Base-by-base conservation (phyloP, 2,329 filamentous ascomycete genomes). In the Trichoderma oligosporum region DNA sequence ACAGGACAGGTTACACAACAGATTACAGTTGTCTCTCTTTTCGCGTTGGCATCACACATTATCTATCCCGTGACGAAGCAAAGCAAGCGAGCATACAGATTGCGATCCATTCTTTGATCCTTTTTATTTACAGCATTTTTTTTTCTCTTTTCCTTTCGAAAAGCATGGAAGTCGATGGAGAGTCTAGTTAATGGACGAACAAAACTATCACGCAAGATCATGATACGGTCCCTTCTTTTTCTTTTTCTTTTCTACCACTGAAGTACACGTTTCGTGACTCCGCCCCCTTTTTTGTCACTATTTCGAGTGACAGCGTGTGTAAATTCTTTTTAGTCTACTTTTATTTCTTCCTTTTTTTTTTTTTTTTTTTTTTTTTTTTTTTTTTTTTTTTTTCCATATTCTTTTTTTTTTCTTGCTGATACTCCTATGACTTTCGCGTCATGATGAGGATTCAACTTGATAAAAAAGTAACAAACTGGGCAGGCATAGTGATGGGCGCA, bases 401-500 rank as follows among this genome's bases (percentile, higher is more conserved):
- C 29, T 8, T 52, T 52, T 42, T 25, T 11, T 11, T 22, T n/a
- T 16, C 29, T 44, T 16, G 31, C 20, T 14, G 39, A 29, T 12
- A 18, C n/a, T 36, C 22, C 22, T 31, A n/a, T 45, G 41, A n/a
- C 16, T 20, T 25, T 9, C 18, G n/a, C 27, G 39, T 11, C 39
- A 38, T 38, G 41, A 24, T 14, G 16, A 27, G 35, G n/a, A 8
- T 22, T 27, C 41, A 9, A n/a, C 31, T 20, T 36, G 31, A 38
- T 29, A 29, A 45, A 46, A n/a, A 36, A 46, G 31, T 20, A 54
- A 29, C 51, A 54, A 54, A 54, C 18, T 45, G 51, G 51, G 51
- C 51, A 38, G 51, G 51, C 41, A 54, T 54, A 36, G 51, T 54
- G 51, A 45, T 54, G 51, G 49, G 51, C 51, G 51, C 51, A 54